phyloP scores from a whole-genome alignment of 2,329 filamentous ascomycete genomes.

The Xylariomycetidae sp. region DNA sequence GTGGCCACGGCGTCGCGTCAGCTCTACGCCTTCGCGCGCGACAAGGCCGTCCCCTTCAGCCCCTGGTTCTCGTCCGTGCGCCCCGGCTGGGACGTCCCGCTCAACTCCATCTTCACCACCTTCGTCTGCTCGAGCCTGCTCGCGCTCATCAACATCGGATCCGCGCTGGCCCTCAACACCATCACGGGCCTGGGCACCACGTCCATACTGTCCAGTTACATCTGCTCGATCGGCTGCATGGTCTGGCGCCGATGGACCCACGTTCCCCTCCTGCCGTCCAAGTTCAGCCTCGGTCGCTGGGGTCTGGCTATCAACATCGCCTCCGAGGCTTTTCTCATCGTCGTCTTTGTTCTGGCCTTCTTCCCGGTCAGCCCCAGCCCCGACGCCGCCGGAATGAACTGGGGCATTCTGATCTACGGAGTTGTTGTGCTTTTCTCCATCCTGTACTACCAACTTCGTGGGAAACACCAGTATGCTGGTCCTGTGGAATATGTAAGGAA shows the following conservation, averaged over 20 bases:
- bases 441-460: conserved; percentile 5
- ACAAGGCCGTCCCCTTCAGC: conserved; percentile 31
- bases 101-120: conserved; percentile 41
- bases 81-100: conserved; percentile 30
- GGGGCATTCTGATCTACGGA: conserved; percentile 9
- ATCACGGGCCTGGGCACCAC: conserved; percentile 46
- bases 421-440: conserved; percentile 4
- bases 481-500: too few relatives aligned
- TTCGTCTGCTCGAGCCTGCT: conserved; percentile 38
- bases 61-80: neutral
- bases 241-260: conserved; percentile 34
- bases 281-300: conserved; percentile 31
- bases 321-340: conserved; percentile 36
- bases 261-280: conserved; percentile 11
- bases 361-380: conserved; percentile 7
- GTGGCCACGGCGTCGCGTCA: conserved; percentile 30
- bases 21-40: conserved; percentile 37
- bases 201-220: conserved; percentile 45
- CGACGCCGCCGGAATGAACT: conserved; percentile 7
- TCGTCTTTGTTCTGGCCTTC: conserved; percentile 12
- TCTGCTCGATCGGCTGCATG: conserved; percentile 40
- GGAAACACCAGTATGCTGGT: conserved; percentile 5
- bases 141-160: conserved; percentile 45
- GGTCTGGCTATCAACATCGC: conserved; percentile 37
- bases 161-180: conserved; percentile 45